These are phyloP conservation scores for Strobilomyces confusus DNA, from an alignment of 768 basidiomycete genomes.

Conservation along the genomic window DNA sequence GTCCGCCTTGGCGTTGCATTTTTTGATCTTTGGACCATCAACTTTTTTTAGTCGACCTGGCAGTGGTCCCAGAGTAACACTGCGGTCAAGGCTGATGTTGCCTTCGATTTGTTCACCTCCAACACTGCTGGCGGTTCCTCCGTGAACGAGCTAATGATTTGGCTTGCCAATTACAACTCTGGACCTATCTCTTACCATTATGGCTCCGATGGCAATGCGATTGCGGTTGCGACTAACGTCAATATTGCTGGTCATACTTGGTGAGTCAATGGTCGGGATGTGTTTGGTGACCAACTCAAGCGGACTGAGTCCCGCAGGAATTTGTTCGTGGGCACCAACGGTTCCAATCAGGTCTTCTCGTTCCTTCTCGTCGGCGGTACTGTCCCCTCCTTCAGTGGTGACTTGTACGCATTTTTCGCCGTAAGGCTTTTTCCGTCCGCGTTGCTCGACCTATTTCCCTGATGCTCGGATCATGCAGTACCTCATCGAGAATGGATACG, in stretches of 20 bases:
- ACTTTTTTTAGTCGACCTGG: slow-evolving; percentile 32
- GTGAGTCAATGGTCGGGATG: background rate
- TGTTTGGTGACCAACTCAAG: background rate
- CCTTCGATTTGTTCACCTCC: slow-evolving; percentile 63
- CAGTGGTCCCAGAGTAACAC: slow-evolving; percentile 48
- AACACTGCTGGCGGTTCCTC: slow-evolving; percentile 43
- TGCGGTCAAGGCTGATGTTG: slow-evolving; percentile 51
- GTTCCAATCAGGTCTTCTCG: background rate
- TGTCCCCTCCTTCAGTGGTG: background rate
- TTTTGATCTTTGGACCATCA: background rate
- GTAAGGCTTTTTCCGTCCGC: background rate
- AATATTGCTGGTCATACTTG: background rate
- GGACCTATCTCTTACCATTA: background rate
- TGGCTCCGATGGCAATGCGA: background rate
- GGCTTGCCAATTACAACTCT: slow-evolving; percentile 46
- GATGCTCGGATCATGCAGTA: slow-evolving; percentile 34
- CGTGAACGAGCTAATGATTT: slow-evolving; percentile 54
- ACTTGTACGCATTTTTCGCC: background rate
- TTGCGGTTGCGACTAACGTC: background rate
- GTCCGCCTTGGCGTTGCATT: slow-evolving; percentile 9
- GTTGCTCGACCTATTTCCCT: background rate
- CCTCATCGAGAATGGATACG: slow-evolving; percentile 43
- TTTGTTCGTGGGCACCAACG: background rate
- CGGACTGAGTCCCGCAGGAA: background rate
- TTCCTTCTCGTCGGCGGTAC: background rate